Evolutionary conservation across 305 asterid species (phyloP), one percentile per base, ranked within the genome.

Genomic region (Striga hermonthica): DNA sequence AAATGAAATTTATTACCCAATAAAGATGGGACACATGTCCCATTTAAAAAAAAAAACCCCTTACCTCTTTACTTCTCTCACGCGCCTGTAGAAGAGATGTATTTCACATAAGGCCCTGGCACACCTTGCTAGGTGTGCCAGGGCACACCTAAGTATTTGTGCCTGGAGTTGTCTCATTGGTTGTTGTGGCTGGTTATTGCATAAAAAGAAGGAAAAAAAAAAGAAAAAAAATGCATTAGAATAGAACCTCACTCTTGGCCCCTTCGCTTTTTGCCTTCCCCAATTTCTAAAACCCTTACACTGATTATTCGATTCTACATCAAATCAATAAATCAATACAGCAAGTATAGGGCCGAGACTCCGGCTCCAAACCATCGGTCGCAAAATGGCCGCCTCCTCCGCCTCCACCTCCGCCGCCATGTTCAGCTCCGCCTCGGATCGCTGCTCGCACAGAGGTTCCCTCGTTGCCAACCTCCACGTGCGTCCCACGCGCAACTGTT

Each of bases 331-430:
- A 52, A 59, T 4, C 48, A 35, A 22, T 16, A 44, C 37, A 67
- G 81, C 81, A 77, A 83, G 82, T 76, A 85, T 83, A 81, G 91
- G 84, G 81, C 78, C 75, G 75, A 71, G 76, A 73, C 65, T 74
- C 76, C 62, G 60, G 37, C 70, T 76, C 81, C 88, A 48, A 40
- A 65, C 66, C 52, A 72, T 80, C 62, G 77, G 74, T 74, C 87
- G 41, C 71, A 67, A 57, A 13, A 84, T 83, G 92, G 67, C 76
- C 68, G 67, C 81, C 58, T 50, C 86, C 39, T 64, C 78, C 54
- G 66, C 75, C 65, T 9, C 68, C 60, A 28, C 87, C 10, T 55
- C 86, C 47, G 60, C 84, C 76, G 68, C 76, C 74, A 49, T 67
- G 60, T 72, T 79, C 81, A 73, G 67, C 79, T 67, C 78, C 75